Evolutionary conservation across 1,284 basidiomycete species (phyloP), one percentile per base, ranked within the genome.

Genomic region (Austroboletus novae-zelandiae): DNA sequence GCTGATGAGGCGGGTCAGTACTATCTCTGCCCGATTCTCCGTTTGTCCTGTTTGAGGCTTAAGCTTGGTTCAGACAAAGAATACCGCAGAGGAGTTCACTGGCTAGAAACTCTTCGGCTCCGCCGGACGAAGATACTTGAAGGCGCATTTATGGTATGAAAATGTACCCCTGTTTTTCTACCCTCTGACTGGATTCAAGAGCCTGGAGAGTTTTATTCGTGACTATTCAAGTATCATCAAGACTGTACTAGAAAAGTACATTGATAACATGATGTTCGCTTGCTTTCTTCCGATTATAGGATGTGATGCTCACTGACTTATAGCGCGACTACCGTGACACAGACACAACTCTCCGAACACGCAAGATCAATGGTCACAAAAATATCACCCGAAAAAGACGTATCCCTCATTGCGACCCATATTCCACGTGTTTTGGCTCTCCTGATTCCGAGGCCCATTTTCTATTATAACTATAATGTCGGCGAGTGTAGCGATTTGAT

Each of bases 41-140:
- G 27, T 11, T 43, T 20, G 7, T 17, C 23, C 48, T 35, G 25
- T 27, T 27, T 27, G 8, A 25, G 6, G 18, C 45, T 50, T 37
- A 54, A 32, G 39, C 34, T 34, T 9, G n/a, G 41, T 56, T 51
- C 68, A 86, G 95, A 98, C 70, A 91, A 89, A 66, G 92, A 94
- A 54, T 99, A 98, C 61, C 81, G 96, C 30, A 88, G 88, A 57
- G 93, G 84, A 32, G 84, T 99, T 29, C 91, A 98, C 69, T 93
- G 94, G 81, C 74, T 96, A 23, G 96, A 99, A 73, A 98, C 96
- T 0, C 77, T 98, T 20, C 76, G 94, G 25, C 73, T 97, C 30
- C 79, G 89, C 37, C 77, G 90, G 53, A 83, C 85, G 17, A 94
- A 94, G 71, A 90, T 88, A 35, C 72, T 96, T 37, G 84, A 89